These are phyloP conservation scores for Wallacemonas rigidus DNA, from an alignment of 208 protist genomes.

Conservation along the genomic window DNA sequence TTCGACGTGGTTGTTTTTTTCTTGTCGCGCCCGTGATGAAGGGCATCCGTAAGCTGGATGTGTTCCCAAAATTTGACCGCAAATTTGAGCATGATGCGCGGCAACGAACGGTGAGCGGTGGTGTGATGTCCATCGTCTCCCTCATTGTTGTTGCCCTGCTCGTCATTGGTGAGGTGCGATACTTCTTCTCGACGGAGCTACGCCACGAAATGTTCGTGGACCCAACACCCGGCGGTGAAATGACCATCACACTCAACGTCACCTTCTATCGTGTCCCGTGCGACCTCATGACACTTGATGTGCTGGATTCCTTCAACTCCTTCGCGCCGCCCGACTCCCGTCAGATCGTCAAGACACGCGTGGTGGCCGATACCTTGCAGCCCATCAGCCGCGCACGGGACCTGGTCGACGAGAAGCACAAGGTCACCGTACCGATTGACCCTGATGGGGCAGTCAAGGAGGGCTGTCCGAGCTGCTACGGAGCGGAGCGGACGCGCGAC, in stretches of 20 bases:
- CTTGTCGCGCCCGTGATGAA: constrained; percentile 26
- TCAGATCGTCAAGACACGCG: constrained; percentile 56
- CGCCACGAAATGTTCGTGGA: constrained; percentile 81
- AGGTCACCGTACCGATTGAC: constrained; percentile 45
- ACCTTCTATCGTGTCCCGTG: constrained; percentile 79
- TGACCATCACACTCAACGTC: constrained; percentile 71
- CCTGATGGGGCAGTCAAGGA: constrained; percentile 47
- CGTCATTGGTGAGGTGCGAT: constrained; percentile 62
- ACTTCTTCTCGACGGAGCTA: constrained; percentile 63
- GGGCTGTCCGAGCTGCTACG: constrained; percentile 84
- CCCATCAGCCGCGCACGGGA: constrained; percentile 40
- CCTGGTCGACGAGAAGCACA: constrained; percentile 43
- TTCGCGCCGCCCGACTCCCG: constrained; percentile 32
- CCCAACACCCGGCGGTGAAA: constrained; percentile 50
- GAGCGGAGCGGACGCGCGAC: constrained; percentile 51
- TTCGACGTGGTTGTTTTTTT: neutral
- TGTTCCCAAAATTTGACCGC: constrained; percentile 90
- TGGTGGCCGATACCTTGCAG: constrained; percentile 40
- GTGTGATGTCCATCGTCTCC: constrained; percentile 53
- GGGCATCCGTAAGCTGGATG: constrained; percentile 61
- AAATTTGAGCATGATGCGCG: constrained; percentile 80
- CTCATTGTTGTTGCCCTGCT: constrained; percentile 59
- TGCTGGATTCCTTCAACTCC: constrained; percentile 70
- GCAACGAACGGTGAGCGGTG: constrained; percentile 57
- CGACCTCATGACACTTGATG: constrained; percentile 74